Evolutionary conservation across 352 stramenopile genomes (phyloP).

Genomic region (Phytopythium oedochilum): DNA sequence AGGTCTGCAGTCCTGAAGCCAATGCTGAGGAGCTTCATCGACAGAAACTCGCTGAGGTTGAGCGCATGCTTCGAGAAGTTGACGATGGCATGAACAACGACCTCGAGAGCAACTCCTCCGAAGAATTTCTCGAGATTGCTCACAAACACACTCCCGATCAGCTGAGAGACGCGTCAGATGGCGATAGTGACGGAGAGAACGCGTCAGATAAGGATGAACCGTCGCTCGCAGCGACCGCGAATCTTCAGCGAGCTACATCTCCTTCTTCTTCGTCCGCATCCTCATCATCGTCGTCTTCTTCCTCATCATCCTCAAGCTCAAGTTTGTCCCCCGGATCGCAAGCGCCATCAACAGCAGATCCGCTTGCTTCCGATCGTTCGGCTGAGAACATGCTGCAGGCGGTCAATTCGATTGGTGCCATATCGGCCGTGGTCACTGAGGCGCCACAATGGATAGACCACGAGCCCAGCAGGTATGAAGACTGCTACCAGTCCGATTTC

Average conservation of each 20-base stretch:
- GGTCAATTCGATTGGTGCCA: not conserved
- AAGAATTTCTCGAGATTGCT: constrained; percentile 27
- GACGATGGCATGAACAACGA: constrained; percentile 13
- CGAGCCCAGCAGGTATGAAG: not conserved
- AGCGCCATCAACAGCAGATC: not conserved
- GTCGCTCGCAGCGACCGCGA: not conserved
- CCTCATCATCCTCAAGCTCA: not conserved
- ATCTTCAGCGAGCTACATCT: not conserved
- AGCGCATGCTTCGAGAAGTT: constrained; percentile 17
- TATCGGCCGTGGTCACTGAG: not conserved
- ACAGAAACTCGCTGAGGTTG: constrained; percentile 14
- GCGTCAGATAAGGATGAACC: not conserved
- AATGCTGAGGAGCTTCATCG: constrained; percentile 10
- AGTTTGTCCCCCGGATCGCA: not conserved
- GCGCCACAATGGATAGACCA: not conserved
- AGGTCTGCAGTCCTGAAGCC: not conserved
- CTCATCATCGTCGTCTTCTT: not conserved
- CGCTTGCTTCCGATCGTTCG: not conserved
- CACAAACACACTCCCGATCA: constrained; percentile 5
- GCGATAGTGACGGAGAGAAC: not conserved
- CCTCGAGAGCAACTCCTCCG: constrained; percentile 23
- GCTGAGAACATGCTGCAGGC: not conserved
- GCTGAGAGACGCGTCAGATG: not conserved
- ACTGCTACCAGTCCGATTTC: constrained; percentile 22
- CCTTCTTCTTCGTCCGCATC: not conserved